Percentiles rank a stretch among this genome's conserved stretches.
These are phyloP conservation scores for Pseudocercospora fijiensis DNA, from an alignment of 2,329 filamentous ascomycete genomes.

Conservation along the genomic window DNA sequence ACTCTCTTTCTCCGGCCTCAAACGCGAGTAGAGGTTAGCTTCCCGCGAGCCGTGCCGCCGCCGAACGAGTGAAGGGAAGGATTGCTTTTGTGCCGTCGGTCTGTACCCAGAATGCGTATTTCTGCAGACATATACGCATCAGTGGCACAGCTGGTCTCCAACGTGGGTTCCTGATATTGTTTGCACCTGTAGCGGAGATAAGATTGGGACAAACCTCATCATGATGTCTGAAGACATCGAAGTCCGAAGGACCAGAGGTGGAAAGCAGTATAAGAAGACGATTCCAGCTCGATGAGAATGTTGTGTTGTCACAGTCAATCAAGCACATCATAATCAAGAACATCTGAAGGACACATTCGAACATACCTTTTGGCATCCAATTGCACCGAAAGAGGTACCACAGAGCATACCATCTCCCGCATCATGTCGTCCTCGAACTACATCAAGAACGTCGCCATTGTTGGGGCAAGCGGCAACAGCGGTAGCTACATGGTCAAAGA, in stretches of 20 bases:
- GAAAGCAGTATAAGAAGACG: not conserved
- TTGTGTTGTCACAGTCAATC: not conserved
- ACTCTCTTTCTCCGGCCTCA: not conserved
- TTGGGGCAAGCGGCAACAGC: conserved; percentile 44
- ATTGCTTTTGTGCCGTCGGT: not conserved
- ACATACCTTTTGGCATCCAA: not conserved
- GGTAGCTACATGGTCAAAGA: conserved; percentile 42
- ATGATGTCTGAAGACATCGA: not conserved
- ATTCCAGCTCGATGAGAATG: not conserved
- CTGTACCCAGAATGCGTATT: not conserved
- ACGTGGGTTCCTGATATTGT: not conserved
- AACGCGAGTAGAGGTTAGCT: conserved; percentile 1
- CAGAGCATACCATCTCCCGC: not conserved
- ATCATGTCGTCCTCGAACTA: conserved; percentile 20
- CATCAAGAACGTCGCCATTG: conserved; percentile 44
- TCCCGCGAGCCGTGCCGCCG: not conserved
- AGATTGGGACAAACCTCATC: not conserved
- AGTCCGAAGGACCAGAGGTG: not conserved
- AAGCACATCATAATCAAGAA: not conserved
- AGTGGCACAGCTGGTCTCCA: not conserved
- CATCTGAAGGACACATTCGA: not conserved
- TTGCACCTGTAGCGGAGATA: not conserved
- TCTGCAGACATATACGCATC: not conserved
- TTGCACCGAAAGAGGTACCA: not conserved
- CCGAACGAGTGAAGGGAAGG: conserved; percentile 1